Percentiles rank a stretch among this genome's conserved stretches.
Evolutionary conservation across 495 filamentous ascomycete species (phyloP).

Genomic region (Xylaria castorea): DNA sequence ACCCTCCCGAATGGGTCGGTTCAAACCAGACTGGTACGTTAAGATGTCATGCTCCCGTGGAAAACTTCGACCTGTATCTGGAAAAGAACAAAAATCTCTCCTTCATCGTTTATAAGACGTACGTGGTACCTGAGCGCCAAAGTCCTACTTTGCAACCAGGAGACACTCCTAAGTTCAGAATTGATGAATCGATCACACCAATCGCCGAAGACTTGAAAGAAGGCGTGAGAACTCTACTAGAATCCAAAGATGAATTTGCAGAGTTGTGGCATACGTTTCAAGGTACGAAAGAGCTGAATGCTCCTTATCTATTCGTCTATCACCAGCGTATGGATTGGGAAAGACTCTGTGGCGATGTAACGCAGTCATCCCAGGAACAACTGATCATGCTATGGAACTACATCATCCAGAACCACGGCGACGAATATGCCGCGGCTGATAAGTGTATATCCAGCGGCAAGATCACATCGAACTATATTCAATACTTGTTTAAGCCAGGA

Average conservation of each 20-base stretch:
- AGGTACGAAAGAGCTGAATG: not conserved
- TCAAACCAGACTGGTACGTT: not conserved
- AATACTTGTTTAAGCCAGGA: not conserved
- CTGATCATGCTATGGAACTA: not conserved
- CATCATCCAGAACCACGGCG: not conserved
- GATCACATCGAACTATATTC: not conserved
- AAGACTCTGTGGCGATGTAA: not conserved
- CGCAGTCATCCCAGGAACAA: not conserved
- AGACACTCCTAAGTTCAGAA: not conserved
- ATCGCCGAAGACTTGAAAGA: not conserved
- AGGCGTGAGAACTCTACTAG: not conserved
- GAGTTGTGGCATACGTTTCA: not conserved
- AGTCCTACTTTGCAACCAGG: not conserved
- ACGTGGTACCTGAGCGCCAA: not conserved
- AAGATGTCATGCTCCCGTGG: not conserved
- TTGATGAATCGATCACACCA: not conserved
- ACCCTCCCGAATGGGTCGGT: not conserved
- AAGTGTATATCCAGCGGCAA: not conserved
- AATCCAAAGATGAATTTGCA: not conserved
- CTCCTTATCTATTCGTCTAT: not conserved
- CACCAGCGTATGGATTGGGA: not conserved
- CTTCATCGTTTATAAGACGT: not conserved
- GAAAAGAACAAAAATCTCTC: not conserved
- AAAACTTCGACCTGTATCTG: not conserved
- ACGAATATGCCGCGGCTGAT: not conserved